phyloP scores from a whole-genome alignment of 2,329 filamentous ascomycete species.

The Alternaria sp. region DNA sequence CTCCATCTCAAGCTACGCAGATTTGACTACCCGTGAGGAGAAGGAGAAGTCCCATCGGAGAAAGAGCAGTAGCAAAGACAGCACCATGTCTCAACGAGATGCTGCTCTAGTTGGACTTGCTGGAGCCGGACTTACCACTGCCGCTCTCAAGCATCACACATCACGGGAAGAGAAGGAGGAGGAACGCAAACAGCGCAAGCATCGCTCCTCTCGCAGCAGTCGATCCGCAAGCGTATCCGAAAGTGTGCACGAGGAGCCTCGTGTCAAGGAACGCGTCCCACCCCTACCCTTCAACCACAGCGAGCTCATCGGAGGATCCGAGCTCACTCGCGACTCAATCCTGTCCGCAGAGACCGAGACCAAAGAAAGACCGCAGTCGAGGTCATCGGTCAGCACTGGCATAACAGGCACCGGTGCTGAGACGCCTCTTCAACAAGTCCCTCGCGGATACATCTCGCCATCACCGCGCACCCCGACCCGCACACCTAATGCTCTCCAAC shows the following conservation, averaged over 20 bases:
- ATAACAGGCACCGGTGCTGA: constrained; percentile 50
- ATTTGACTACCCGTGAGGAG: constrained; percentile 54
- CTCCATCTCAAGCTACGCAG: constrained; percentile 51
- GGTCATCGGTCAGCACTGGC: constrained; percentile 62
- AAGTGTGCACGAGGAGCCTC: constrained; percentile 57
- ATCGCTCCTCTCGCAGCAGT: constrained; percentile 58
- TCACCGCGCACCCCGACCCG: constrained; percentile 68
- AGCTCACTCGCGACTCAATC: constrained; percentile 86
- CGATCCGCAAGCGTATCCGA: constrained; percentile 60
- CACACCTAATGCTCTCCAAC: constrained; percentile 62
- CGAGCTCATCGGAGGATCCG: constrained; percentile 77
- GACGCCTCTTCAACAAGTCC: constrained; percentile 67
- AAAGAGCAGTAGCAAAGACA: constrained; percentile 59
- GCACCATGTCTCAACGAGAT: constrained; percentile 54
- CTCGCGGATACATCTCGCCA: constrained; percentile 66
- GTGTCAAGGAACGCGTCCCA: constrained; percentile 64
- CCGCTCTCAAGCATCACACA: constrained; percentile 68
- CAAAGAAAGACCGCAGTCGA: constrained; percentile 59
- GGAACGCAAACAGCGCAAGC: constrained; percentile 53
- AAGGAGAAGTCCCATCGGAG: constrained; percentile 53
- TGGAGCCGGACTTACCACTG: constrained; percentile 65
- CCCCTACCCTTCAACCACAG: constrained; percentile 85
- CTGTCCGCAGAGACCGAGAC: constrained; percentile 77
- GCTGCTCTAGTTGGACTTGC: constrained; percentile 61
- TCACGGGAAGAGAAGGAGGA: constrained; percentile 60